Conservation (phyloP, 495 filamentous ascomycete species). For the Cudoniella acicularis region DNA sequence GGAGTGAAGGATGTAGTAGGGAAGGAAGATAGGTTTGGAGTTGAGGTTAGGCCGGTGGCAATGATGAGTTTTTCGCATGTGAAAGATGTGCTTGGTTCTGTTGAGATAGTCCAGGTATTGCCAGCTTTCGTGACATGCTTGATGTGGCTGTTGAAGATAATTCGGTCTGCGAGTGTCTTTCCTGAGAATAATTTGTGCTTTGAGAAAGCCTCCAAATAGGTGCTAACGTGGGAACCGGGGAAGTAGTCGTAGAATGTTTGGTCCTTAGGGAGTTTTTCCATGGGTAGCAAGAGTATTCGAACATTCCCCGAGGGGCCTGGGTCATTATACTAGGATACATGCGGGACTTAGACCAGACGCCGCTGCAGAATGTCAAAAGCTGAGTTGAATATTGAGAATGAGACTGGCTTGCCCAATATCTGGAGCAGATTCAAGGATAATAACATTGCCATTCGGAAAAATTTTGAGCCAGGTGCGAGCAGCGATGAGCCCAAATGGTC, state of each 20-base stretch:
- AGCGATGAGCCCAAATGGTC: slow-evolving; percentile 55
- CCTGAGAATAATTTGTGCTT: slow-evolving; percentile 31
- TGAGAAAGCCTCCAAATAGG: slow-evolving; percentile 22
- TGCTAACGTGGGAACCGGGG: no score
- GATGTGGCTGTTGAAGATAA: slow-evolving; percentile 19
- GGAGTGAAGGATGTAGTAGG: slow-evolving; percentile 29
- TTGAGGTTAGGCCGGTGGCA: slow-evolving; percentile 41
- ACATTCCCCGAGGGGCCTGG: slow-evolving; percentile 39
- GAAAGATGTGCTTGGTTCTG: slow-evolving; percentile 13
- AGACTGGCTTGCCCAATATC: slow-evolving; percentile 26
- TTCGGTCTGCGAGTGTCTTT: slow-evolving; percentile 29
- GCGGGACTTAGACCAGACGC: slow-evolving; percentile 63
- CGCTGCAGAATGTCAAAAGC: slow-evolving; percentile 57
- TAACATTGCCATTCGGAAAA: slow-evolving; percentile 42
- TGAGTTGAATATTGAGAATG: slow-evolving; percentile 40
- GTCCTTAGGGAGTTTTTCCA: no score
- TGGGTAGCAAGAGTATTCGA: no score
- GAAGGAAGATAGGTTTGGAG: slow-evolving; percentile 25
- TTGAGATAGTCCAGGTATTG: slow-evolving; percentile 26
- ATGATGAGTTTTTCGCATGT: slow-evolving; percentile 37
- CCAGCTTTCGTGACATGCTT: slow-evolving; percentile 10
- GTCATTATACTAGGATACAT: slow-evolving; percentile 66
- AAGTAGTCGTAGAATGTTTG: no score
- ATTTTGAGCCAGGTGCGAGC: slow-evolving; percentile 56
- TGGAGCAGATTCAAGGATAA: slow-evolving; percentile 48